Percentiles rank a stretch among this genome's conserved stretches.
Evolutionary conservation across 768 basidiomycete species (phyloP).

Genomic region (Boletus edulis): DNA sequence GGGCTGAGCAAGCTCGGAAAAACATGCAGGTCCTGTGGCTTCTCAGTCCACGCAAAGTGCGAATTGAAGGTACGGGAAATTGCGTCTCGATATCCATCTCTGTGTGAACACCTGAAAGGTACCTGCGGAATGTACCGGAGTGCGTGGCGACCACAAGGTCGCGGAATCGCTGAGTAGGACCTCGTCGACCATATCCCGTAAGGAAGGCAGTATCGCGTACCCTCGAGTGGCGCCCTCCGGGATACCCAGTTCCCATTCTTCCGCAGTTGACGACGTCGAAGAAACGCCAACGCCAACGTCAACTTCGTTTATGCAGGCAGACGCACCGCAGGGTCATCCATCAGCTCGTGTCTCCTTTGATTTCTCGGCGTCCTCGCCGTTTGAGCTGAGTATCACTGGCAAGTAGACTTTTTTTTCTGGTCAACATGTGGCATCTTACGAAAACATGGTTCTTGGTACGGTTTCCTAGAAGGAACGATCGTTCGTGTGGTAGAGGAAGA

Average conservation of each 20-base stretch:
- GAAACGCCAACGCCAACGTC: constrained; percentile 48
- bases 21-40: constrained; percentile 72
- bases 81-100: neutral
- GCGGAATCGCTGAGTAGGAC: constrained; percentile 29
- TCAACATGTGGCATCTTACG: constrained; percentile 4
- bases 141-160: constrained; percentile 26
- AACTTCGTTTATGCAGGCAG: constrained; percentile 54
- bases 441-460: constrained; percentile 11
- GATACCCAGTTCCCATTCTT: constrained; percentile 6
- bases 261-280: constrained; percentile 4
- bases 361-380: constrained; percentile 71
- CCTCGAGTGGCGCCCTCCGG: constrained; percentile 3
- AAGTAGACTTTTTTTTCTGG: constrained; percentile 17
- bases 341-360: constrained; percentile 69
- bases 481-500: constrained; percentile 76
- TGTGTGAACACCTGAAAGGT: constrained; percentile 43
- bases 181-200: constrained; percentile 34
- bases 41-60: constrained; percentile 82
- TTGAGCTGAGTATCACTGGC: constrained; percentile 72
- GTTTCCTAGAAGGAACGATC: constrained; percentile 51
- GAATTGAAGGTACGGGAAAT: constrained; percentile 66
- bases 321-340: constrained; percentile 39
- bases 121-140: constrained; percentile 61
- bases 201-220: constrained; percentile 25
- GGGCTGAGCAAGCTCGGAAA: constrained; percentile 86